A percentile compares a stretch with the other conserved stretches of the same genome.
Evolutionary conservation across 2,329 filamentous ascomycete genomes (phyloP).

Genomic region (Sporothrix humicola): DNA sequence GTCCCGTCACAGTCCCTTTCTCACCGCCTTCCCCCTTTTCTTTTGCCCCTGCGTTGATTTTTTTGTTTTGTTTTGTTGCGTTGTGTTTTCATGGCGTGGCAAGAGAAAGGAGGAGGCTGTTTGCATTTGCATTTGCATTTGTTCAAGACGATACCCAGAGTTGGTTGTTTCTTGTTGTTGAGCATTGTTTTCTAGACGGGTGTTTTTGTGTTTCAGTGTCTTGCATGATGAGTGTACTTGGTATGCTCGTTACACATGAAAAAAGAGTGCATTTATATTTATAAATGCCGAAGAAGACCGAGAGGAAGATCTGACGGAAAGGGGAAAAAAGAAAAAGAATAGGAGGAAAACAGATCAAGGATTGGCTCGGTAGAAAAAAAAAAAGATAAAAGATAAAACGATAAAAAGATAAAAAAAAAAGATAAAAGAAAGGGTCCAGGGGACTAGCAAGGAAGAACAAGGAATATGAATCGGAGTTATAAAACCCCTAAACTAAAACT

Average conservation of each 20-base stretch:
- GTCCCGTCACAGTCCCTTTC: neutral
- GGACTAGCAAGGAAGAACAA: too few species aligned
- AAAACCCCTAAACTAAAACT: too few species aligned
- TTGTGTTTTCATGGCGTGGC: neutral
- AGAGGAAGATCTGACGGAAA: neutral
- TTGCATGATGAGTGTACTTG: neutral
- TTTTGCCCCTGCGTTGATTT: neutral
- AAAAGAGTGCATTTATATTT: neutral
- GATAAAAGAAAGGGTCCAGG: too few species aligned
- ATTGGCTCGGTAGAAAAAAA: neutral
- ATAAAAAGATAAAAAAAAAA: too few species aligned
- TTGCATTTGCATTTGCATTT: conserved; percentile 15
- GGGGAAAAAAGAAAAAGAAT: neutral
- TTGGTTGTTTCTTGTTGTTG: conserved; percentile 20
- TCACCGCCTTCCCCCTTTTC: neutral
- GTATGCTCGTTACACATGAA: neutral
- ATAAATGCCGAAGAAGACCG: neutral
- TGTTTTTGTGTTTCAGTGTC: neutral
- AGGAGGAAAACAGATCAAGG: neutral
- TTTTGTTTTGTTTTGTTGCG: neutral
- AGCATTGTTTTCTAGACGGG: neutral
- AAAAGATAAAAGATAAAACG: too few species aligned
- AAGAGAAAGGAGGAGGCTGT: neutral
- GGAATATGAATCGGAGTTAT: too few species aligned
- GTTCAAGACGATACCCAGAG: conserved; percentile 21